Evolutionary conservation across 75 land plant genomes (phyloP).

Genomic region (Selaginella tamariscina): DNA sequence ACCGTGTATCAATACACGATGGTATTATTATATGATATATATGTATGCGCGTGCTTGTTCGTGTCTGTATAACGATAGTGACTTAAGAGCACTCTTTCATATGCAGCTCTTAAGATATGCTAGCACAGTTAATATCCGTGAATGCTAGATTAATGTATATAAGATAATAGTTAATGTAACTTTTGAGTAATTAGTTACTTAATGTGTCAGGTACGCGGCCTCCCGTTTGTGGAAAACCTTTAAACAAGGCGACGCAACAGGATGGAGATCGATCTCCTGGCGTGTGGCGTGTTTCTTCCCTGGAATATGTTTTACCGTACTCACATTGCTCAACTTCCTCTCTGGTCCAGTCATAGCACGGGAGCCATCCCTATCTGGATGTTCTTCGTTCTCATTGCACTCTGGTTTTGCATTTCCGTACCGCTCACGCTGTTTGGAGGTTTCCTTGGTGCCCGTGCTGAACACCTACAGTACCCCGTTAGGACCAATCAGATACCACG

Average conservation of each 20-base stretch:
- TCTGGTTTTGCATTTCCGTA: conserved; percentile 87
- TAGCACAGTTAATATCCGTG: no score
- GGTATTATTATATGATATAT: no score
- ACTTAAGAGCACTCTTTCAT: no score
- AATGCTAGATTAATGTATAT: no score
- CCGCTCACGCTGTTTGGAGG: conserved; percentile 75
- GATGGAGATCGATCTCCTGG: conserved; percentile 82
- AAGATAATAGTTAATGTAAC: no score
- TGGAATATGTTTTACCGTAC: conserved; percentile 54
- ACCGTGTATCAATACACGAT: no score
- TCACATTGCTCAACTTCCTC: conserved; percentile 56
- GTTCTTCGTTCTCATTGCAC: conserved; percentile 45
- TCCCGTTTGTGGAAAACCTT: conserved; percentile 69
- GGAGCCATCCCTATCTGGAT: conserved; percentile 75
- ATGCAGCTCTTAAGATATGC: no score
- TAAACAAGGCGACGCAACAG: conserved; percentile 32
- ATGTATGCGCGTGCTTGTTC: no score
- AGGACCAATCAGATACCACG: conserved; percentile 85
- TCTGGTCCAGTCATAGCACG: conserved; percentile 74
- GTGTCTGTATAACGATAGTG: no score
- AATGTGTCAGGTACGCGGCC: no score
- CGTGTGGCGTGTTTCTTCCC: conserved; percentile 78
- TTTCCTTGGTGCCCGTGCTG: conserved; percentile 54
- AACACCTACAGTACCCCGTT: conserved; percentile 63
- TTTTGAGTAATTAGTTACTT: no score